Evolutionary conservation across 1,284 basidiomycete genomes (phyloP).

Genomic region (Ceratobasidium sp.): DNA sequence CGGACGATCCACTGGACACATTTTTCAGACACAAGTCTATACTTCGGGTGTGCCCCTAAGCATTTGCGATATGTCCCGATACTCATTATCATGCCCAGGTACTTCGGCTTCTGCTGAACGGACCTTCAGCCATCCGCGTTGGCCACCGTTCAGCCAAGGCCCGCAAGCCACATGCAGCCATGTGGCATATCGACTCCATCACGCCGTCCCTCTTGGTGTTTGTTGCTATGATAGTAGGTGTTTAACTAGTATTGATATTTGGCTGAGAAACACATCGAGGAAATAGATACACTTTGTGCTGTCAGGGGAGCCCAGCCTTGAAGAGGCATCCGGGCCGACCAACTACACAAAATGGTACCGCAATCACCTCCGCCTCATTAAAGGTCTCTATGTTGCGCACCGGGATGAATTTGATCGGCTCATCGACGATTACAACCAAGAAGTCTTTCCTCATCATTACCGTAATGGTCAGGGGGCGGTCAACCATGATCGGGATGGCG

Average conservation of each 20-base stretch:
- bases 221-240: neutral
- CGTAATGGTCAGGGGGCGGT: no score
- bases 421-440: neutral
- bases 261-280: neutral
- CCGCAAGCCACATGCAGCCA: neutral
- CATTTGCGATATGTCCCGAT: no score
- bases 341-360: neutral
- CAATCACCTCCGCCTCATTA: neutral
- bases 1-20: neutral
- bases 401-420: neutral
- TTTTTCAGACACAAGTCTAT: neutral
- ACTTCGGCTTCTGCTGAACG: neutral
- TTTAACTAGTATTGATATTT: neutral
- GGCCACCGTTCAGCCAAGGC: neutral
- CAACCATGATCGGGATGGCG: no score
- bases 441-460: no score
- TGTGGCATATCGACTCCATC: neutral
- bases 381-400: neutral
- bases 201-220: neutral
- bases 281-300: neutral
- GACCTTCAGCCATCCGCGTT: neutral
- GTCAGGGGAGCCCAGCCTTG: neutral
- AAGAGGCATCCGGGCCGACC: neutral
- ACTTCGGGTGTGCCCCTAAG: neutral
- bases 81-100: neutral